These are phyloP conservation scores for Salvia splendens DNA, from an alignment of 257 asterid species.

Conservation along the genomic window DNA sequence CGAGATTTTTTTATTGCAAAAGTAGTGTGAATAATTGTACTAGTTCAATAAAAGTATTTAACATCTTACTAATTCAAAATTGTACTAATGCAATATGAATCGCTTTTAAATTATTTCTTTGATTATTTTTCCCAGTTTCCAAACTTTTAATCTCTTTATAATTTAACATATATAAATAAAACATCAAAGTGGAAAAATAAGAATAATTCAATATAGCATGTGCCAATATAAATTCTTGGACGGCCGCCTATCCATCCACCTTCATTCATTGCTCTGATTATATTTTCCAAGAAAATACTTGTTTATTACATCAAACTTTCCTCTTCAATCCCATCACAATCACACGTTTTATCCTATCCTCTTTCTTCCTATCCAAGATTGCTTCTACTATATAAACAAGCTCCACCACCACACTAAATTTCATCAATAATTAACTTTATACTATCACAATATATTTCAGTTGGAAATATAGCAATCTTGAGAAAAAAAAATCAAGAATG, in stretches of 20 bases:
- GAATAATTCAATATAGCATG: not conserved
- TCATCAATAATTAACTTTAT: not conserved
- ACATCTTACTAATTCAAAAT: not conserved
- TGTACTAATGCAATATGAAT: too few species aligned
- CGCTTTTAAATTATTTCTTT: too few species aligned
- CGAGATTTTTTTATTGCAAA: not conserved
- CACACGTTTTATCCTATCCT: slow-evolving; percentile 23
- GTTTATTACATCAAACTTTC: slow-evolving; percentile 7
- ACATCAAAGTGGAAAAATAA: not conserved
- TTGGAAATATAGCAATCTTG: not conserved
- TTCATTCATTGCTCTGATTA: not conserved
- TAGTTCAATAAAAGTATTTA: not conserved
- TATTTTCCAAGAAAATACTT: slow-evolving; percentile 3
- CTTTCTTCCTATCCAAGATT: not conserved
- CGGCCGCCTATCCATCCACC: slow-evolving; percentile 2
- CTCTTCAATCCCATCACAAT: not conserved
- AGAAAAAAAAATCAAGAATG: slow-evolving; percentile 11
- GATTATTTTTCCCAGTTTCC: too few species aligned
- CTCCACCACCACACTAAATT: not conserved
- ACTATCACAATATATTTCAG: not conserved
- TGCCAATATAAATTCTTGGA: not conserved
- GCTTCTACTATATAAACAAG: slow-evolving; percentile 4
- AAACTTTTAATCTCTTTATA: too few species aligned
- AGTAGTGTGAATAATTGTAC: not conserved
- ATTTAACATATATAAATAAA: not conserved